These are phyloP conservation scores for Metschnikowia rubicola DNA, from an alignment of 805 yeast genomes.

Conservation along the genomic window DNA sequence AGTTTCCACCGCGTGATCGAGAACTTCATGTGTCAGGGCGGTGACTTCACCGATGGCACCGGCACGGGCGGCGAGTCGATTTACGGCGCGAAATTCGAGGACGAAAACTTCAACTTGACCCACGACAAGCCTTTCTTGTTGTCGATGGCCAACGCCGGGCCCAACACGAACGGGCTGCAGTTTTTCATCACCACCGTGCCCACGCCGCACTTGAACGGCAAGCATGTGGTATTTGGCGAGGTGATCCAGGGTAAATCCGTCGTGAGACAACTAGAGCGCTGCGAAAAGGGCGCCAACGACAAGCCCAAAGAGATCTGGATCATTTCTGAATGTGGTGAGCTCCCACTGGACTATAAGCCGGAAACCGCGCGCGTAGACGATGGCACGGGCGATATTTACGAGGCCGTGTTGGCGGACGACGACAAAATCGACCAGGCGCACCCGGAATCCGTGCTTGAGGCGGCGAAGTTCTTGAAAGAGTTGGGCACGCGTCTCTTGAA, in stretches of 20 bases:
- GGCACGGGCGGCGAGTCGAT: conserved; percentile 93
- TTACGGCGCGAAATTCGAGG: conserved; percentile 82
- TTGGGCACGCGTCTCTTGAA: conserved; percentile 78
- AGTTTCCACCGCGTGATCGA: conserved; percentile 89
- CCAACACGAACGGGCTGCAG: conserved; percentile 97
- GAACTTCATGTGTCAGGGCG: conserved; percentile 91
- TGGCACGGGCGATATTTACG: conserved; percentile 82
- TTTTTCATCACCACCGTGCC: conserved; percentile 91
- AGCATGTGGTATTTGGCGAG: conserved; percentile 93
- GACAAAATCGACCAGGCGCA: conserved; percentile 54
- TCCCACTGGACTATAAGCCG: conserved; percentile 58
- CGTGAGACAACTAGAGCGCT: conserved; percentile 73
- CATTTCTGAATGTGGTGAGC: conserved; percentile 75
- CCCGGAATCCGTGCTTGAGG: conserved; percentile 65
- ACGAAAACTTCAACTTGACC: conserved; percentile 74
- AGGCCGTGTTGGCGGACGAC: conserved; percentile 73
- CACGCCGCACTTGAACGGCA: conserved; percentile 87
- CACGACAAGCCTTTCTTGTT: conserved; percentile 84
- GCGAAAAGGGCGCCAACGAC: conserved; percentile 62
- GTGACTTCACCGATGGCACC: conserved; percentile 70
- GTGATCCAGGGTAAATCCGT: conserved; percentile 77
- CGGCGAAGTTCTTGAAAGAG: conserved; percentile 62
- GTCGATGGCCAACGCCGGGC: conserved; percentile 98
- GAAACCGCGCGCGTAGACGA: conserved; percentile 54
- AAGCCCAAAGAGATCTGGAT: conserved; percentile 68